Base-by-base conservation (phyloP, 2,329 filamentous ascomycete genomes). In the Fusarium transvaalense region DNA sequence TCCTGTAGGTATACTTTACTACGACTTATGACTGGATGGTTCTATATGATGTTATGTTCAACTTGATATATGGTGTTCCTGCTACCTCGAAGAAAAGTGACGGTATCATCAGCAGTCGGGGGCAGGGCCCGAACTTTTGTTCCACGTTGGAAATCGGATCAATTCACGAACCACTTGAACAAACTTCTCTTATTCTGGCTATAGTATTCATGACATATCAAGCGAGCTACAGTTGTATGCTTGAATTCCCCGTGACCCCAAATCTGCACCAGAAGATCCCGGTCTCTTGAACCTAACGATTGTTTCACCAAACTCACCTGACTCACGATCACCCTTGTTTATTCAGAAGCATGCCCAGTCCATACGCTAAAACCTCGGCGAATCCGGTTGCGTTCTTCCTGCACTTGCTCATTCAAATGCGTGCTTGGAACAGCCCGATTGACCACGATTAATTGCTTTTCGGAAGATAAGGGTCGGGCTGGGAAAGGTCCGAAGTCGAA, bases 1-100 rank as follows among this genome's bases (percentile, higher is more conserved):
- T n/a, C 21, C 41, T 51, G 35, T 51, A 56, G 32, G 41, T 45
- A 37, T 45, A 19, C 52, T 39, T 35, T 27, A 29, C 48, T 8
- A 52, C 29, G 41, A 39, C 32, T 56, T 47, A 67, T 46, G 59
- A 59, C 35, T 59, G 56, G 45, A 61, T 55, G 61, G 53, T 34
- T 43, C 43, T 60, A 47, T 55, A 62, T 38, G 64, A 64, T 61
- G 31, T 54, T 64, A 51, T 53, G 43, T 37, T 43, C 38, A 53
- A 23, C 52, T 56, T 29, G 45, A 53, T 46, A 27, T 29, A 53
- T 23, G 51, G 21, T 25, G 15, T 53, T 42, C 23, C 38, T 45
- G 37, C 34, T 53, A 38, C 39, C 41, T 45, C 31, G 43, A 32
- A 53, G 48, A 51, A 27, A 35, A 45, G n/a, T 45, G 42, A 46